Evolutionary conservation across 2,329 filamentous ascomycete species (phyloP).

Genomic region (Coniochaeta sp.): DNA sequence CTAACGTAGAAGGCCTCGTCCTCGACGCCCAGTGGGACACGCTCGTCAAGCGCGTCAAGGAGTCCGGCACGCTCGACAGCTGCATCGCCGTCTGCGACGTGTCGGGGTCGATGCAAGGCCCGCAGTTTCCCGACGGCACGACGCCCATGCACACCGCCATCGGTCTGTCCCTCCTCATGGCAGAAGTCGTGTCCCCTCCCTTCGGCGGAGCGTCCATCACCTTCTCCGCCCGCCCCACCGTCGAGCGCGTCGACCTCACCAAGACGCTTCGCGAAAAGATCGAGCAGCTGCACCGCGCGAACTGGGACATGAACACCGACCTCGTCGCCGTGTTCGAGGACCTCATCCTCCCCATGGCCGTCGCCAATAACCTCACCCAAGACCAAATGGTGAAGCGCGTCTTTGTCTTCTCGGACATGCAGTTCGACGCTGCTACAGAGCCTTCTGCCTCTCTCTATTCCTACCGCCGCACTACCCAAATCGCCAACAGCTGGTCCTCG

Average conservation of each 20-base stretch:
- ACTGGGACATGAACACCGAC: conserved; percentile 41
- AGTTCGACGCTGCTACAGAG: conserved; percentile 37
- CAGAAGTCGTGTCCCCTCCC: conserved; percentile 43
- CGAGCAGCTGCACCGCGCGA: conserved; percentile 15
- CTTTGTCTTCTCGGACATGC: conserved; percentile 57
- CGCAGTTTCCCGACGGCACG: conserved; percentile 36
- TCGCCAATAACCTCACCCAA: conserved; percentile 38
- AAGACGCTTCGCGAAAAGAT: conserved; percentile 35
- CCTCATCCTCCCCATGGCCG: conserved; percentile 47
- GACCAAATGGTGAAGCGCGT: conserved; percentile 56
- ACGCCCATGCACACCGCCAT: conserved; percentile 45
- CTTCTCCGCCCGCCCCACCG: conserved; percentile 34
- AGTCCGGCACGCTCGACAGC: conserved; percentile 44
- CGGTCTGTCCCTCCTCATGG: conserved; percentile 48
- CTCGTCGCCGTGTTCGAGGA: conserved; percentile 47
- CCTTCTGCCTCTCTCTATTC: too few species aligned
- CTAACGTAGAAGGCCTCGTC: too few species aligned
- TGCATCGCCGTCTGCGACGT: conserved; percentile 53
- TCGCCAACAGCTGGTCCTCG: conserved; percentile 28
- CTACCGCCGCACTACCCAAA: too few species aligned
- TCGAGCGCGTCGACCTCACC: conserved; percentile 32
- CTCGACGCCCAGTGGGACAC: conserved; percentile 48
- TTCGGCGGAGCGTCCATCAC: conserved; percentile 50
- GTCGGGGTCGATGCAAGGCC: conserved; percentile 41
- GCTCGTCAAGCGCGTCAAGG: conserved; percentile 49